Percentiles rank a stretch among this genome's conserved stretches.
These are phyloP conservation scores for Medicago arabica DNA, from an alignment of 306 rosid genomes.

Conservation along the genomic window DNA sequence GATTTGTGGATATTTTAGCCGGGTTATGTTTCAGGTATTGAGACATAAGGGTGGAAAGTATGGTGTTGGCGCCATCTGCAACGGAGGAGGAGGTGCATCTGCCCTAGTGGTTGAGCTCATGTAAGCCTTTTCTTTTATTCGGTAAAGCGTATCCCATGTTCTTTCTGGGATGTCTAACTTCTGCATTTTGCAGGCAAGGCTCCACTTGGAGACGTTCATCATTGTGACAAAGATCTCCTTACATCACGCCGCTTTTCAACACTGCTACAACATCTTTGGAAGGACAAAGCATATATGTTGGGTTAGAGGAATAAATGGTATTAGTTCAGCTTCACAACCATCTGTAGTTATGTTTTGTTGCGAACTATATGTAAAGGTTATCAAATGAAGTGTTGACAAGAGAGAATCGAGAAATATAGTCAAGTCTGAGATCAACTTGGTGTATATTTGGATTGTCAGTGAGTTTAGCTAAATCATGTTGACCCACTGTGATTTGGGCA, in stretches of 20 bases:
- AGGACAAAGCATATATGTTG: constrained; percentile 22
- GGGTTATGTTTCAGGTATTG: constrained; percentile 65
- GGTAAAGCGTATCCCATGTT: background rate
- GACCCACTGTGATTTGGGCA: background rate
- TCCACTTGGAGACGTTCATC: constrained; percentile 54
- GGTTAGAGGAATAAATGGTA: constrained; percentile 23
- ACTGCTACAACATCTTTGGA: background rate
- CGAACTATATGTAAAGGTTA: background rate
- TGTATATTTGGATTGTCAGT: background rate
- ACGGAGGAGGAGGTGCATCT: constrained; percentile 99
- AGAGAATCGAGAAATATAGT: background rate
- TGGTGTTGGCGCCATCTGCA: constrained; percentile 85
- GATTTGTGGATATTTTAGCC: constrained; percentile 35
- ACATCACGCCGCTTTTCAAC: background rate
- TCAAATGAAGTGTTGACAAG: background rate
- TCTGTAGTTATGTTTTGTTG: constrained; percentile 2
- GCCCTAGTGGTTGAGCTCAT: constrained; percentile 81
- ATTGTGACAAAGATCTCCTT: constrained; percentile 46
- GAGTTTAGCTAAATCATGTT: background rate
- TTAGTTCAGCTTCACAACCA: constrained; percentile 18
- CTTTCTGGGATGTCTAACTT: constrained; percentile 14
- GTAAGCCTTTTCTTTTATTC: constrained; percentile 53
- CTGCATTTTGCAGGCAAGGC: constrained; percentile 66
- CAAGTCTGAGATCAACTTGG: background rate
- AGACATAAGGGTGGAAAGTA: constrained; percentile 81